These are phyloP conservation scores for Oenanthe sinensis DNA, from an alignment of 129 eudicot species.

Conservation along the genomic window DNA sequence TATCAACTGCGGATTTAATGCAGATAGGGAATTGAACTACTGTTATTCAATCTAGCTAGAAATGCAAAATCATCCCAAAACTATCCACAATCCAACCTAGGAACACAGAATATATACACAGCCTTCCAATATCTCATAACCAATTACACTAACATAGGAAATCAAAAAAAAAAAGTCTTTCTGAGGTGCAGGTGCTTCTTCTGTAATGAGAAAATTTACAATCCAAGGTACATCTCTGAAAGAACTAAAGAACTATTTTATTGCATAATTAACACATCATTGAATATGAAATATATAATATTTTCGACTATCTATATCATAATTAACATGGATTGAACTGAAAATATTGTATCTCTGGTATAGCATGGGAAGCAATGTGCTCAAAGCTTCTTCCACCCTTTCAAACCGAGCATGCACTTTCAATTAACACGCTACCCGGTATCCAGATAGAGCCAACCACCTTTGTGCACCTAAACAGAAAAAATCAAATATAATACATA, in stretches of 20 bases:
- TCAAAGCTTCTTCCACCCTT: constrained; percentile 89
- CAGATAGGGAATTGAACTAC: background rate
- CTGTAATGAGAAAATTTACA: background rate
- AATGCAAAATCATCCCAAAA: background rate
- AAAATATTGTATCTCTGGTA: constrained; percentile 86
- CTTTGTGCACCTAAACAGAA: constrained; percentile 71
- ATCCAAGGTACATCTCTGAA: background rate
- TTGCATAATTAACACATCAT: background rate
- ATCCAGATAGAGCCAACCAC: constrained; percentile 95
- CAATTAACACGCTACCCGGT: constrained; percentile 96
- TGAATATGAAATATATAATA: background rate
- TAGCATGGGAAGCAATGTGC: constrained; percentile 88
- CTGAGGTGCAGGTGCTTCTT: background rate
- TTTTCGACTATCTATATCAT: background rate
- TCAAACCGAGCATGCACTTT: constrained; percentile 99
- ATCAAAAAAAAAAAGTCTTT: background rate
- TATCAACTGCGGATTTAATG: constrained; percentile 60
- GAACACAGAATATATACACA: background rate
- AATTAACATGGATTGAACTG: constrained; percentile 92
- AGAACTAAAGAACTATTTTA: background rate
- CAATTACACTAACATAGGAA: background rate
- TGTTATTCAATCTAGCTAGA: background rate
- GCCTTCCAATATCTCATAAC: background rate
- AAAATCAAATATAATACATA: constrained; percentile 8
- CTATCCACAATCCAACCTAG: background rate